Percentiles rank a stretch among this genome's conserved stretches.
phyloP scores from a whole-genome alignment of 2,329 filamentous ascomycete genomes.

The Fonsecaea pugnacius region DNA sequence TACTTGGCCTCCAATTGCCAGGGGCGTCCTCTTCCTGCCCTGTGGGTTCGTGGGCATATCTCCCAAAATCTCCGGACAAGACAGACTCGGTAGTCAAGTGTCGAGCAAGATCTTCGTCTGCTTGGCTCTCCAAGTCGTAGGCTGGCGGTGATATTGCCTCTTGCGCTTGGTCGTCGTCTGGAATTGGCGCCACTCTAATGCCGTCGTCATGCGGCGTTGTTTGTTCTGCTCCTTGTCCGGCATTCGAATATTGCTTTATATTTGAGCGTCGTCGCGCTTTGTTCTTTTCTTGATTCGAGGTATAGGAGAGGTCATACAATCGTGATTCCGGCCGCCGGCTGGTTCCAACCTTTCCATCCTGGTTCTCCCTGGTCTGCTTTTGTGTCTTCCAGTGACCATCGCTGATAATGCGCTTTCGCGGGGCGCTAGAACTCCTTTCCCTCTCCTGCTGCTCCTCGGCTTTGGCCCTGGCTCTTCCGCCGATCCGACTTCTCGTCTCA shows the following conservation, averaged over 20 bases:
- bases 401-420: slow-evolving; percentile 89
- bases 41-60: slow-evolving; percentile 5
- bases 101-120: slow-evolving; percentile 23
- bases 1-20: slow-evolving; percentile 28
- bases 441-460: slow-evolving; percentile 32
- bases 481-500: slow-evolving; percentile 17
- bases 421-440: slow-evolving; percentile 61
- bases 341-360: slow-evolving; percentile 2
- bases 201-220: slow-evolving; percentile 20
- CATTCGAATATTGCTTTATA: not conserved
- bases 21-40: slow-evolving; percentile 17
- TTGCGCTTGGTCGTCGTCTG: not conserved
- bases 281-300: slow-evolving; percentile 33
- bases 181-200: slow-evolving; percentile 18
- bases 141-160: not conserved
- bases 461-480: slow-evolving; percentile 30
- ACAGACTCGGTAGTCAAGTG: slow-evolving; percentile 17
- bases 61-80: slow-evolving; percentile 17
- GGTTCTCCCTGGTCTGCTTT: slow-evolving; percentile 15
- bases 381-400: slow-evolving; percentile 79
- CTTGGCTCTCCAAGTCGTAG: slow-evolving; percentile 20
- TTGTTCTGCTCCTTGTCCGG: not conserved
- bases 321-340: slow-evolving; percentile 34
- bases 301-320: slow-evolving; percentile 32
- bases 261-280: slow-evolving; percentile 32